phyloP scores from a whole-genome alignment of 2,329 filamentous ascomycete genomes.

The Diaporthe velutina region DNA sequence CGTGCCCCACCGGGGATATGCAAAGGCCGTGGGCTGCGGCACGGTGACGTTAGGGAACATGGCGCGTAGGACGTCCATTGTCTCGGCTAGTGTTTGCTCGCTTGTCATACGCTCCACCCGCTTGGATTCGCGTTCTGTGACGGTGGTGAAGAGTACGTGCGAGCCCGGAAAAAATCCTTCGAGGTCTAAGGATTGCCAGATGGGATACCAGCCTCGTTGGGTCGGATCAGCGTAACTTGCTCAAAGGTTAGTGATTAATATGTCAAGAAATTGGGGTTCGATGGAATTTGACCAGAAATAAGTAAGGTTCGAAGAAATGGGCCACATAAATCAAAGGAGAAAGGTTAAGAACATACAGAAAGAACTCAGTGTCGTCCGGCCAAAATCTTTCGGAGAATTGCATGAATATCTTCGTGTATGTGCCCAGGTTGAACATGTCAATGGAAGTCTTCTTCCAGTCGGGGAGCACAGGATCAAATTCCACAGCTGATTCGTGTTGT shows the following conservation, averaged over 20 bases:
- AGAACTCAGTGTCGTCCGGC: slow-evolving; percentile 7
- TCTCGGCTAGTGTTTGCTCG: neutral
- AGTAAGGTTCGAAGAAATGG: neutral
- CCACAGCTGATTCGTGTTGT: neutral
- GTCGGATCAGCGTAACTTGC: slow-evolving; percentile 7
- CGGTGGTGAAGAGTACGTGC: neutral
- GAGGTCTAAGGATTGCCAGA: slow-evolving; percentile 18
- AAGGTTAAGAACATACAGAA: neutral
- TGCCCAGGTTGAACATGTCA: neutral
- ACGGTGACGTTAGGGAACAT: slow-evolving; percentile 14
- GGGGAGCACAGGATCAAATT: neutral
- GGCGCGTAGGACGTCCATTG: slow-evolving; percentile 9
- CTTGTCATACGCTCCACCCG: slow-evolving; percentile 8
- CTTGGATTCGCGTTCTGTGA: neutral
- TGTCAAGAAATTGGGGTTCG: too few species aligned
- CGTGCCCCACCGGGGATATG: neutral
- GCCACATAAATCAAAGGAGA: neutral
- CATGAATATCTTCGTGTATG: slow-evolving; percentile 13
- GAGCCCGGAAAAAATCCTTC: slow-evolving; percentile 10
- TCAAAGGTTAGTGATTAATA: neutral
- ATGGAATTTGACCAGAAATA: too few species aligned
- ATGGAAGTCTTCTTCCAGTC: neutral
- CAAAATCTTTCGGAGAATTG: slow-evolving; percentile 4
- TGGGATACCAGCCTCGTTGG: slow-evolving; percentile 9
- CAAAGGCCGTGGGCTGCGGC: neutral